These are phyloP conservation scores for Nadsonia commutata DNA, from an alignment of 1,139 yeast genomes.

Conservation along the genomic window DNA sequence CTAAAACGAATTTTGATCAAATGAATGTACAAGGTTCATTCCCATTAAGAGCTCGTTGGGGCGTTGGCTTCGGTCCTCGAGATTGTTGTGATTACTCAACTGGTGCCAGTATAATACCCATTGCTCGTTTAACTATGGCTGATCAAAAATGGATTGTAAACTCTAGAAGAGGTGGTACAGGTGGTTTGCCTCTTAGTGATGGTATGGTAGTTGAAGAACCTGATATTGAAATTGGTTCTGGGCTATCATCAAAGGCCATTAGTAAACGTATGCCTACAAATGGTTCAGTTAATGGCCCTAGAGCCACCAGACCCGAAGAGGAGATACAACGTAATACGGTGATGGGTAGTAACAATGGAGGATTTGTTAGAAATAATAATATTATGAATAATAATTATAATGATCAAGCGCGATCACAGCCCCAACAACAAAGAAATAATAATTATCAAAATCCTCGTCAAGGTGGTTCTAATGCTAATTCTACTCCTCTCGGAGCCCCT, in stretches of 20 bases:
- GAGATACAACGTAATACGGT: conserved; percentile 9
- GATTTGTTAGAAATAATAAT: conserved; percentile 2
- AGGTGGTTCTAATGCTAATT: neutral
- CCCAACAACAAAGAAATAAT: neutral
- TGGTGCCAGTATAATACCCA: conserved; percentile 78
- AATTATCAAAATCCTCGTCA: neutral
- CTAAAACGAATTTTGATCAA: conserved; percentile 32
- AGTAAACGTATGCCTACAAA: conserved; percentile 26
- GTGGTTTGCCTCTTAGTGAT: conserved; percentile 67
- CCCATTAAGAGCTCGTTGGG: conserved; percentile 81
- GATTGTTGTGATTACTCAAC: conserved; percentile 93
- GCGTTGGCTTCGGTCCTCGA: conserved; percentile 97
- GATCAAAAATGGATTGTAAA: conserved; percentile 77
- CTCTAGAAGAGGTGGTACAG: conserved; percentile 97
- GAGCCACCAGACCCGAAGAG: conserved; percentile 35
- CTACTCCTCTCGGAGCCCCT: neutral
- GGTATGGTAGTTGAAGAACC: conserved; percentile 92
- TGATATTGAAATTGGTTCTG: conserved; percentile 90
- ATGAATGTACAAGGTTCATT: conserved; percentile 38
- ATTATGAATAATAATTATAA: neutral
- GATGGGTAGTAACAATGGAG: conserved; percentile 5
- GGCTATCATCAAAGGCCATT: conserved; percentile 85
- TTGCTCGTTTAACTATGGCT: conserved; percentile 81
- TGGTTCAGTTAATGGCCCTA: conserved; percentile 62
- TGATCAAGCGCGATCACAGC: neutral